Evolutionary conservation across 225 moss, liverwort and hornwort species (phyloP).

Genomic region (Polytrichum formosum): DNA sequence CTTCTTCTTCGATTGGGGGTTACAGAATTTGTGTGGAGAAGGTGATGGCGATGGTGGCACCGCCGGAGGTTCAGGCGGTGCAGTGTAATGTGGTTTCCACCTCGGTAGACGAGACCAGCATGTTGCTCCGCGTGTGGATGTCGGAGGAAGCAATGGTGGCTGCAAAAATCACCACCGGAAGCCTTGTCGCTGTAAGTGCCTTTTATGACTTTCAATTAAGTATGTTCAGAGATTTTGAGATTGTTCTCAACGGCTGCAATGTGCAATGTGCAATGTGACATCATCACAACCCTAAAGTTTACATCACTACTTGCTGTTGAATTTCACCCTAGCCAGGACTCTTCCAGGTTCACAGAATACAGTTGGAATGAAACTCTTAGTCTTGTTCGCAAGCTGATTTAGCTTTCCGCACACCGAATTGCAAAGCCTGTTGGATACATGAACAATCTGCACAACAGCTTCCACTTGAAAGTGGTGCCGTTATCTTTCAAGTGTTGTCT

Average conservation of each 20-base stretch:
- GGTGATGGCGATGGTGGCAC: slow-evolving; percentile 15
- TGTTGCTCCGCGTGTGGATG: slow-evolving; percentile 69
- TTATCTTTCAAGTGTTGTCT: too few species aligned
- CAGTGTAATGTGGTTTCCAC: slow-evolving; percentile 37
- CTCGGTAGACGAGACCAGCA: slow-evolving; percentile 63
- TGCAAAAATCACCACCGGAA: slow-evolving; percentile 51
- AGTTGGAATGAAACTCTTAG: slow-evolving; percentile 41
- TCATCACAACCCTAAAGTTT: background rate
- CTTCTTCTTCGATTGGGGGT: background rate
- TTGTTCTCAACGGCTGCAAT: too few species aligned
- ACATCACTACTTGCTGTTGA: too few species aligned
- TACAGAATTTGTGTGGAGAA: slow-evolving; percentile 11
- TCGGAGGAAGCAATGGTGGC: slow-evolving; percentile 90
- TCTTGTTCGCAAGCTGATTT: slow-evolving; percentile 43
- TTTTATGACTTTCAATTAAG: background rate
- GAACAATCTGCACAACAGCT: too few species aligned
- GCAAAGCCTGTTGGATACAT: too few species aligned
- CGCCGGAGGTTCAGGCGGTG: slow-evolving; percentile 24
- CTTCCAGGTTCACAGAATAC: background rate
- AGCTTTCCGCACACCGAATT: slow-evolving; percentile 6
- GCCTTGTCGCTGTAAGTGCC: slow-evolving; percentile 70
- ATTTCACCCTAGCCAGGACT: background rate
- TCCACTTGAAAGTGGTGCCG: too few species aligned
- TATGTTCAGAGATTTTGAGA: too few species aligned
- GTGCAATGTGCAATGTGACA: too few species aligned